Percentiles rank a stretch among this genome's conserved stretches.
phyloP scores from a whole-genome alignment of 2,329 filamentous ascomycete species.

The Xylariaceae sp. region DNA sequence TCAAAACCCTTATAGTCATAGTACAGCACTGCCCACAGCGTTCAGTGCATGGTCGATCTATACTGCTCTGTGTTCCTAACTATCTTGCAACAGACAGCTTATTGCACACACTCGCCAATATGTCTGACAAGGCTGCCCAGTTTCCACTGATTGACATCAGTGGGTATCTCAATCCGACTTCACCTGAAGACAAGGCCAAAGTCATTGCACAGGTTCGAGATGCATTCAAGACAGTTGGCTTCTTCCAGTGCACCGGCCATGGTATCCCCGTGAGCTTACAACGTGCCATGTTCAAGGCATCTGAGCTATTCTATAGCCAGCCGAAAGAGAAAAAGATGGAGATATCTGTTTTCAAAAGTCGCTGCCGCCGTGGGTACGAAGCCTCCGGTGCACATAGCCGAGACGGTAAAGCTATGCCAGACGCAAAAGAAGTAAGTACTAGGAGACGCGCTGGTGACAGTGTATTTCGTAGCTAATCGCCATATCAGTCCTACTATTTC shows the following conservation, averaged over 20 bases:
- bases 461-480: neutral
- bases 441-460: neutral
- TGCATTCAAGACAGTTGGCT: conserved; percentile 26
- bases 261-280: conserved; percentile 28
- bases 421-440: conserved; percentile 32
- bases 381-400: conserved; percentile 24
- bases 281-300: conserved; percentile 11
- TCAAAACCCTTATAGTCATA: neutral
- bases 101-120: neutral
- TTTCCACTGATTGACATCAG: conserved; percentile 34
- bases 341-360: conserved; percentile 32
- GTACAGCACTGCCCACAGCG: neutral
- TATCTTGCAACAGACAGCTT: neutral
- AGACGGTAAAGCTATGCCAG: conserved; percentile 32
- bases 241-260: conserved; percentile 34
- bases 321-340: conserved; percentile 31
- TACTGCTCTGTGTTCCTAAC: no score
- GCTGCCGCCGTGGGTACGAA: conserved; percentile 37
- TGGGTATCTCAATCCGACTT: conserved; percentile 24
- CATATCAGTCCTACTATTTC: conserved; percentile 31
- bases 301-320: conserved; percentile 23
- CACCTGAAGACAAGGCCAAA: conserved; percentile 16
- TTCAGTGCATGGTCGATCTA: neutral
- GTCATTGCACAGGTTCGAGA: conserved; percentile 28
- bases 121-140: neutral